Conservation (phyloP, 208 protist species). For the Tritrichomonas musculus region DNA sequence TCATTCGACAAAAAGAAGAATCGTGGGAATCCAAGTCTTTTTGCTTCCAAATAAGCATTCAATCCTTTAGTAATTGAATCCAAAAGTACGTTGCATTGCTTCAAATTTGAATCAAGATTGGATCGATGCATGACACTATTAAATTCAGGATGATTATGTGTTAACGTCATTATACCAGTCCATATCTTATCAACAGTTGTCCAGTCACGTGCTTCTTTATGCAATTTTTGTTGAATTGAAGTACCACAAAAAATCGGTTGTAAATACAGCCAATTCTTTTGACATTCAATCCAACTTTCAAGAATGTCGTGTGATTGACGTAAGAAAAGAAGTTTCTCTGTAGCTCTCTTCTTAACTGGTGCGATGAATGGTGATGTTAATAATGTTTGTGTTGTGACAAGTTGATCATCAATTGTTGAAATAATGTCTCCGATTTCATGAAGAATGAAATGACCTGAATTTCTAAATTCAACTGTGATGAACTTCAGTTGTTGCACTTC, state of each 20-base stretch:
- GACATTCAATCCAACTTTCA: conserved; percentile 2
- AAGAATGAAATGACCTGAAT: neutral
- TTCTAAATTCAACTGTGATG: neutral
- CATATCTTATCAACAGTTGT: conserved; percentile 50
- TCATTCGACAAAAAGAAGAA: conserved; percentile 87
- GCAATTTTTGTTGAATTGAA: conserved; percentile 87
- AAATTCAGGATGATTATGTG: conserved; percentile 56
- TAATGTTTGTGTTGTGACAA: conserved; percentile 14
- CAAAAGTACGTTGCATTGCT: conserved; percentile 66
- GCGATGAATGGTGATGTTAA: conserved; percentile 15
- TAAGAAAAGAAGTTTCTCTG: neutral
- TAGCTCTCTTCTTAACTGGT: conserved; percentile 23
- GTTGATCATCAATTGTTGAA: neutral
- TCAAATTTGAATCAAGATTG: conserved; percentile 71
- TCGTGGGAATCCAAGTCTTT: conserved; percentile 62
- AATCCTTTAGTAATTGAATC: conserved; percentile 72
- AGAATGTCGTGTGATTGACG: neutral
- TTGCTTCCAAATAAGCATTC: conserved; percentile 71
- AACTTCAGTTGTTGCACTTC: neutral
- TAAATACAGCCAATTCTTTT: neutral
- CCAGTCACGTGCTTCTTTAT: conserved; percentile 72
- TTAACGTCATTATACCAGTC: conserved; percentile 50
- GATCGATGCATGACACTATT: conserved; percentile 76
- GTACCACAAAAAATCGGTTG: conserved; percentile 71
- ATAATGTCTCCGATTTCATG: conserved; percentile 2